Conservation (phyloP, 2,329 filamentous ascomycete species). For the Microcyclosporella mali region DNA sequence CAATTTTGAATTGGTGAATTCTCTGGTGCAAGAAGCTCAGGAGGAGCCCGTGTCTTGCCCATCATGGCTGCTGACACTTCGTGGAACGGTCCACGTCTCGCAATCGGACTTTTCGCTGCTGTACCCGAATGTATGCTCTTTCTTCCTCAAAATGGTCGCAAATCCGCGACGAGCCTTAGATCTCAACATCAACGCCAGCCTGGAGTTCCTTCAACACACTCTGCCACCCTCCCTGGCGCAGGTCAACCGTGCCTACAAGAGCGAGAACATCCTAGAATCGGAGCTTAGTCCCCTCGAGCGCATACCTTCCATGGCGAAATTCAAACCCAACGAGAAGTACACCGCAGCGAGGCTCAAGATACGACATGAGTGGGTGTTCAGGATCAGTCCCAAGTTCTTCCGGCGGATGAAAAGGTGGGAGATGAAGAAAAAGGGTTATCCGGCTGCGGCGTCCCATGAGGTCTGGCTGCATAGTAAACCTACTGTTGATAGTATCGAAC, state of each 20-base stretch:
- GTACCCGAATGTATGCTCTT: conserved; percentile 53
- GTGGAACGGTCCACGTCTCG: conserved; percentile 59
- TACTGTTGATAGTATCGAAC: conserved; percentile 13
- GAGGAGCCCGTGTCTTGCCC: conserved; percentile 33
- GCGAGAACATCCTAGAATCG: conserved; percentile 45
- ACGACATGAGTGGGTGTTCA: conserved; percentile 50
- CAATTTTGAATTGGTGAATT: conserved; percentile 55
- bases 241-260: conserved; percentile 47
- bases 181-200: conserved; percentile 55
- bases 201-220: conserved; percentile 56
- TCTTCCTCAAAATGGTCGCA: conserved; percentile 58
- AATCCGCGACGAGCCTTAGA: conserved; percentile 57
- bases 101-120: conserved; percentile 62
- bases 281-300: conserved; percentile 35
- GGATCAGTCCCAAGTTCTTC: conserved; percentile 43
- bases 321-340: conserved; percentile 54
- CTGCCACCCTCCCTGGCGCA: conserved; percentile 44
- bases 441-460: conserved; percentile 38
- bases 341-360: conserved; percentile 54
- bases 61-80: conserved; percentile 42
- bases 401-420: conserved; percentile 34
- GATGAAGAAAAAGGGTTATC: conserved; percentile 34
- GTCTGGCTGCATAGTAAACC: conserved; percentile 50
- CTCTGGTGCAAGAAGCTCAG: conserved; percentile 53
- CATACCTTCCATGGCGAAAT: conserved; percentile 42